Percentiles rank a stretch among this genome's conserved stretches.
These are phyloP conservation scores for Eucalyptus viminalis DNA, from an alignment of 345 rosid genomes.

Conservation along the genomic window DNA sequence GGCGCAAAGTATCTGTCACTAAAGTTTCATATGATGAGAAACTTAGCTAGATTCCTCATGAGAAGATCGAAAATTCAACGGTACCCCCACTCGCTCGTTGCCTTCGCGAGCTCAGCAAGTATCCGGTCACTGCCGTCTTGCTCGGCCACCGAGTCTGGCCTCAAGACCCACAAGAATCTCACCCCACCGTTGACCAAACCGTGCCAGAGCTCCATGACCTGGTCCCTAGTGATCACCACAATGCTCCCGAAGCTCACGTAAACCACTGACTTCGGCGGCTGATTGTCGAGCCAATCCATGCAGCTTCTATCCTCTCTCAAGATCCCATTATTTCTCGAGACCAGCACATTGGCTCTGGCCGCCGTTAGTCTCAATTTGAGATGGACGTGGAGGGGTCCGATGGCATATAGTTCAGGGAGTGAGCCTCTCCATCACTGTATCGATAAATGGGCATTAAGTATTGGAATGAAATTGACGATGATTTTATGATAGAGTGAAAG, in stretches of 20 bases:
- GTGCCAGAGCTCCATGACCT: constrained; percentile 4
- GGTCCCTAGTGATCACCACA: neutral
- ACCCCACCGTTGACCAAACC: constrained; percentile 2
- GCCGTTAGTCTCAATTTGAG: neutral
- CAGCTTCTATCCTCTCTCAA: neutral
- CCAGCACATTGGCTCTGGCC: neutral
- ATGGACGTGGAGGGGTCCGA: neutral
- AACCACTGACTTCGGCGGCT: neutral
- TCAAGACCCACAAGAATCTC: constrained; percentile 6
- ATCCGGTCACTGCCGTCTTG: neutral
- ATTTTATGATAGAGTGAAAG: neutral
- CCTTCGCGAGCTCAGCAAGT: constrained; percentile 1
- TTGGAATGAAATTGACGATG: neutral
- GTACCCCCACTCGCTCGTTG: neutral
- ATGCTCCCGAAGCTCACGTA: constrained; percentile 8
- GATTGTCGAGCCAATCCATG: constrained; percentile 7
- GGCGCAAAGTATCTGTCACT: neutral
- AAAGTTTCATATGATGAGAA: neutral
- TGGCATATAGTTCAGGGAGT: neutral
- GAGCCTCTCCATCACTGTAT: neutral
- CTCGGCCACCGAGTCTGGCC: neutral
- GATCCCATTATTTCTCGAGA: neutral
- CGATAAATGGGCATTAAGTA: neutral
- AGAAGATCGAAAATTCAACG: neutral
- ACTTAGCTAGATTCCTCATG: neutral